phyloP scores from a whole-genome alignment of 108 stramenopile genomes.

The Nannochloropsis salina region DNA sequence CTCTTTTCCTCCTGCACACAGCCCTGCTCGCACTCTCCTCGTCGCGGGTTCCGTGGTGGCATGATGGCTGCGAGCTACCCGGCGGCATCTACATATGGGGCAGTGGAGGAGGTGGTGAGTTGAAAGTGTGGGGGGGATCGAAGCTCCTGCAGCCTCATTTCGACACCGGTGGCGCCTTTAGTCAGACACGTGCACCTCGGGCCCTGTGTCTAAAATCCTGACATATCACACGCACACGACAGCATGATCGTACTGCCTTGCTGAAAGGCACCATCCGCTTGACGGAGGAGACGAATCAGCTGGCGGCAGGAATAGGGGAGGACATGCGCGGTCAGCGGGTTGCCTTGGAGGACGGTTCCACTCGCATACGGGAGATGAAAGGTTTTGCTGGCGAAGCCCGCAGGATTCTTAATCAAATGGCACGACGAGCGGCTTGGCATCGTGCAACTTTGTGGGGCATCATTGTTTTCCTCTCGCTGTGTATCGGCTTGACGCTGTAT shows the following conservation, averaged over 20 bases:
- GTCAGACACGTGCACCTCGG: too few relatives aligned
- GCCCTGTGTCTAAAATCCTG: too few relatives aligned
- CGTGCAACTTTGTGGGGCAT: constrained; percentile 5
- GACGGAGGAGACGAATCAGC: neutral
- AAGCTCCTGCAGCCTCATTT: too few relatives aligned
- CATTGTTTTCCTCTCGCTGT: neutral
- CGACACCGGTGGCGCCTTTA: too few relatives aligned
- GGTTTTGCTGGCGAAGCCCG: constrained; percentile 2
- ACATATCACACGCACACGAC: neutral
- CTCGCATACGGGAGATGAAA: constrained; percentile 2
- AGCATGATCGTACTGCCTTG: neutral
- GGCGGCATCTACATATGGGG: neutral
- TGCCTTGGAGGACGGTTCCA: neutral
- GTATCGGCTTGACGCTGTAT: constrained; percentile 8
- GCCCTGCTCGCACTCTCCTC: neutral
- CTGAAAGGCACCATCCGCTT: neutral
- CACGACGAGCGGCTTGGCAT: constrained; percentile 7
- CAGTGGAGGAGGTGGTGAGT: constrained; percentile 6
- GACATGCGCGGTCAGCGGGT: neutral
- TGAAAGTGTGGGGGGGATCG: too few relatives aligned
- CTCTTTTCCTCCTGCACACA: neutral
- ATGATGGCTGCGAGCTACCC: constrained; percentile 14
- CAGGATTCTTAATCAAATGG: constrained; percentile 6
- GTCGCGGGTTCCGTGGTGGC: neutral
- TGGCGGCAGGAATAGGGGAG: neutral